Conservation (phyloP, 1,284 basidiomycete genomes). For the Phylloboletellus chloephorus region DNA sequence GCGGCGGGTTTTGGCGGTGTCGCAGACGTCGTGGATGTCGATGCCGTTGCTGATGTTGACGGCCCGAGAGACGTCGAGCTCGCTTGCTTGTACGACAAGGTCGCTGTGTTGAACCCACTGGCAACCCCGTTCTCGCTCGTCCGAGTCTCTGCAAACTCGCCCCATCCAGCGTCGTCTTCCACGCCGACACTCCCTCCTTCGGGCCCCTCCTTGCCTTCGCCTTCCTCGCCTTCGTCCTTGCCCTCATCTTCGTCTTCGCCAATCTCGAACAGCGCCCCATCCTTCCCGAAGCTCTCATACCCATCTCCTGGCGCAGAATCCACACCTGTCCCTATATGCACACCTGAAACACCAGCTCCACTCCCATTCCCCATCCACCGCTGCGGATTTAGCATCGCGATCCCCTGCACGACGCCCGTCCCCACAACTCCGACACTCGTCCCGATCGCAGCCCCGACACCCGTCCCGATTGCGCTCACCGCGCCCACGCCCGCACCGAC, state of each 20-base stretch:
- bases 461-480: constrained; percentile 45
- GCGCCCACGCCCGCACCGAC: constrained; percentile 61
- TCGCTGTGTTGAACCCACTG: background rate
- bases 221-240: constrained; percentile 18
- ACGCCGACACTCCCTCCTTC: constrained; percentile 13
- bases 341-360: constrained; percentile 9
- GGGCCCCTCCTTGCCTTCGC: constrained; percentile 2
- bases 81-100: background rate
- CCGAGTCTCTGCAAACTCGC: constrained; percentile 15
- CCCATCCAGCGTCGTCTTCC: constrained; percentile 28
- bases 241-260: constrained; percentile 50
- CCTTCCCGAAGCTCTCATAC: constrained; percentile 36
- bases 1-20: background rate
- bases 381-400: constrained; percentile 83
- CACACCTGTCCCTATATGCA: constrained; percentile 26
- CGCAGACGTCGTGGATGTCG: background rate
- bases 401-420: constrained; percentile 76
- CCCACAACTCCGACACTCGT: constrained; percentile 58
- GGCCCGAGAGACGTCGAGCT: constrained; percentile 1
- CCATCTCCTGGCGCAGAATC: constrained; percentile 5
- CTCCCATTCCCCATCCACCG: constrained; percentile 54
- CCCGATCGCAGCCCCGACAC: constrained; percentile 66
- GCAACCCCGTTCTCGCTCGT: background rate
- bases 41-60: constrained; percentile 1
- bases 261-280: constrained; percentile 57